A percentile compares a stretch with the other conserved stretches of the same genome.
Conservation (phyloP, 495 filamentous ascomycete species). For the Hypoxylon intermedium region DNA sequence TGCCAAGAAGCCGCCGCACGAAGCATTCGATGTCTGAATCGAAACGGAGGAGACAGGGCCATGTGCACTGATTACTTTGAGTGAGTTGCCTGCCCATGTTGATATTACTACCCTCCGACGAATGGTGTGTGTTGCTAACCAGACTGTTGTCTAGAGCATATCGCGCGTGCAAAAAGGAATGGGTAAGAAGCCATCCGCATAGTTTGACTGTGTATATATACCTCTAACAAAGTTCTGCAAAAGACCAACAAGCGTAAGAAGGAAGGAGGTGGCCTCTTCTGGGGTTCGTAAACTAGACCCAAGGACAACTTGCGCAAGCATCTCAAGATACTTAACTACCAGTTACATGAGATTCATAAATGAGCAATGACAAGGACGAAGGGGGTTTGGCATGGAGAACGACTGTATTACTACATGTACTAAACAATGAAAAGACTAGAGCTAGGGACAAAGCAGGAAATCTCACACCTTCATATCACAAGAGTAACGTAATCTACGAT, state of each 20-base stretch:
- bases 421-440: too few relatives aligned
- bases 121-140: constrained; percentile 24
- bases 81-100: constrained; percentile 57
- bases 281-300: background rate
- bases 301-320: background rate
- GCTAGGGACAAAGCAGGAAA: too few relatives aligned
- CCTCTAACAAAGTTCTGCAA: constrained; percentile 2
- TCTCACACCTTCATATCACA: too few relatives aligned
- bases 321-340: background rate
- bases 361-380: too few relatives aligned
- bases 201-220: constrained; percentile 11
- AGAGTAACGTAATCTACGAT: too few relatives aligned
- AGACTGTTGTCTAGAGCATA: constrained; percentile 69
- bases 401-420: too few relatives aligned
- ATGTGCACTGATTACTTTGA: constrained; percentile 95
- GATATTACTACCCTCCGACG: background rate
- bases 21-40: constrained; percentile 84
- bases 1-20: constrained; percentile 91
- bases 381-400: too few relatives aligned
- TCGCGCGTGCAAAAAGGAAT: constrained; percentile 91
- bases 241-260: constrained; percentile 61
- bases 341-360: too few relatives aligned
- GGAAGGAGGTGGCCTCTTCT: constrained; percentile 49
- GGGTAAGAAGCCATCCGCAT: constrained; percentile 64
- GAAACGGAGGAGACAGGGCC: constrained; percentile 82